These are phyloP conservation scores for Chrysanthemum makinoi DNA, from an alignment of 129 eudicot genomes.

Conservation along the genomic window DNA sequence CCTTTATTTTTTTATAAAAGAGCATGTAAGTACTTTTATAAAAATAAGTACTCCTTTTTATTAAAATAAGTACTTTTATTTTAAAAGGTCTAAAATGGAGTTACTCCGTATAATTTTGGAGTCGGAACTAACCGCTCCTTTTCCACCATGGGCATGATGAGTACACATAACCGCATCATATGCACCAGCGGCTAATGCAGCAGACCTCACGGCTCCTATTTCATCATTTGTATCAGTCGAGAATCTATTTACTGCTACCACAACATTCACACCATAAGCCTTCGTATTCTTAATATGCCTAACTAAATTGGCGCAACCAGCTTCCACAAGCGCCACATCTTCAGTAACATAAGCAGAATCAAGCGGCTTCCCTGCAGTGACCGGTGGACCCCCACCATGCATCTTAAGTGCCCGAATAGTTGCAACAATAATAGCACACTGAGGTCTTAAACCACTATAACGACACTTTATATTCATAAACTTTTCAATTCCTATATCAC, in stretches of 20 bases:
- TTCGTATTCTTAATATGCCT: slow-evolving; percentile 72
- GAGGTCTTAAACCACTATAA: too few relatives aligned
- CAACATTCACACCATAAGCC: slow-evolving; percentile 87
- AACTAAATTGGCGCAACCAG: slow-evolving; percentile 82
- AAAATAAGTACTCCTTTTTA: too few relatives aligned
- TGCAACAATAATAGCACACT: too few relatives aligned
- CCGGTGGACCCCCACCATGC: too few relatives aligned
- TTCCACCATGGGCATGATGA: slow-evolving; percentile 98
- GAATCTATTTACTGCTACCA: slow-evolving; percentile 81
- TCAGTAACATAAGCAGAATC: too few relatives aligned
- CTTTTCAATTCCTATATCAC: too few relatives aligned
- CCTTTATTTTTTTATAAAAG: too few relatives aligned
- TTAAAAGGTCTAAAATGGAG: not conserved
- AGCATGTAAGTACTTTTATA: too few relatives aligned
- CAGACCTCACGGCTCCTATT: slow-evolving; percentile 61
- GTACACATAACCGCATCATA: slow-evolving; percentile 88
- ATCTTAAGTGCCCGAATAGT: too few relatives aligned
- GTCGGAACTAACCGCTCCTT: slow-evolving; percentile 83
- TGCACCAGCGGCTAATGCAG: slow-evolving; percentile 86
- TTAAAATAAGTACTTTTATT: too few relatives aligned
- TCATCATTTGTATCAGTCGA: slow-evolving; percentile 85
- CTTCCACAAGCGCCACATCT: slow-evolving; percentile 84
- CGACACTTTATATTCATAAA: too few relatives aligned
- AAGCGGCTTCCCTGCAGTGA: too few relatives aligned
- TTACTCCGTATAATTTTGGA: not conserved